Conservation (phyloP, 192 early-diverging fungal species). For the Dissophora globulifera region DNA sequence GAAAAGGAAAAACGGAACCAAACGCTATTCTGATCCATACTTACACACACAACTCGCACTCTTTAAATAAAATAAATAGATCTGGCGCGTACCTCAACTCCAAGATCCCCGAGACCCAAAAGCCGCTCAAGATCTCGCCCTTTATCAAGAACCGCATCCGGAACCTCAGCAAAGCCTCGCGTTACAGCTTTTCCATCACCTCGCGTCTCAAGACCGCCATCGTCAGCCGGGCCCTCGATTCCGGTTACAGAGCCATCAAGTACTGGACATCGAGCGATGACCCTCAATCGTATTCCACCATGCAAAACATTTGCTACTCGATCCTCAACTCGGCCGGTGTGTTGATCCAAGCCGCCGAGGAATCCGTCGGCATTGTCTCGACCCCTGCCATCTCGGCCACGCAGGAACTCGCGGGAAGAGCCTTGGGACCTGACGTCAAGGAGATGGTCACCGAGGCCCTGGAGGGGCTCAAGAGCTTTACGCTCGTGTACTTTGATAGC, state of each 20-base stretch:
- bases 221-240: constrained; percentile 11
- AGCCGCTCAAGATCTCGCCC: constrained; percentile 40
- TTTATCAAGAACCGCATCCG: constrained; percentile 49
- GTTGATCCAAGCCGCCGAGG: constrained; percentile 43
- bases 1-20: too few relatives aligned
- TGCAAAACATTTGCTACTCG: constrained; percentile 47
- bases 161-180: constrained; percentile 26
- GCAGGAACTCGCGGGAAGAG: constrained; percentile 35
- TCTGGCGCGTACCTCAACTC: constrained; percentile 37
- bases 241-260: constrained; percentile 30
- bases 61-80: too few relatives aligned
- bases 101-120: constrained; percentile 42
- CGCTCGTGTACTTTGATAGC: constrained; percentile 40
- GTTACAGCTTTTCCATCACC: constrained; percentile 26
- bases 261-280: constrained; percentile 48
- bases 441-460: constrained; percentile 41
- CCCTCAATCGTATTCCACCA: constrained; percentile 35
- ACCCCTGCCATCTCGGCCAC: constrained; percentile 37
- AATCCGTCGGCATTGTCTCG: constrained; percentile 37
- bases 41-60: too few relatives aligned
- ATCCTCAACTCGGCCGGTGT: constrained; percentile 48
- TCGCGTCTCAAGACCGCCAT: constrained; percentile 24
- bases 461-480: constrained; percentile 43
- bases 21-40: too few relatives aligned
- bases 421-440: constrained; percentile 38